phyloP scores from a whole-genome alignment of 257 asterid genomes.

The Penstemon barbatus region DNA sequence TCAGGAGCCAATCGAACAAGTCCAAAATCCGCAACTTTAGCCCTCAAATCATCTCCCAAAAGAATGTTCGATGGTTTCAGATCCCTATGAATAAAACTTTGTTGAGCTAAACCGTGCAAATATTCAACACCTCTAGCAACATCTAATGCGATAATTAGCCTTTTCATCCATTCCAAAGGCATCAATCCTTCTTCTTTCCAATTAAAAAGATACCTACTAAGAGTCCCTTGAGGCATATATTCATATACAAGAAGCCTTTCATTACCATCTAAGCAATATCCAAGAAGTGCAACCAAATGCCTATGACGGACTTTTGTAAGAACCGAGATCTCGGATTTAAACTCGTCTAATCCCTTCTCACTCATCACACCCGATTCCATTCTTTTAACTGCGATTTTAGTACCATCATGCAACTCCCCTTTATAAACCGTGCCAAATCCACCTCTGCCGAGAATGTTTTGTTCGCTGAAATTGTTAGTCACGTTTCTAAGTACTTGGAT shows the following conservation, averaged over 20 bases:
- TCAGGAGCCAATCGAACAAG: slow-evolving; percentile 38
- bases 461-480: slow-evolving; percentile 28
- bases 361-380: slow-evolving; percentile 35
- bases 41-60: slow-evolving; percentile 35
- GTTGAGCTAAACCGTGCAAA: slow-evolving; percentile 35
- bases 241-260: slow-evolving; percentile 38
- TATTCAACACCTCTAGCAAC: slow-evolving; percentile 39
- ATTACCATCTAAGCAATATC: slow-evolving; percentile 31
- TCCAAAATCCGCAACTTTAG: slow-evolving; percentile 41
- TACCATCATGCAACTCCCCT: slow-evolving; percentile 32
- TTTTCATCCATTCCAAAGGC: slow-evolving; percentile 34
- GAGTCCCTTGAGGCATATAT: slow-evolving; percentile 36
- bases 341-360: slow-evolving; percentile 31
- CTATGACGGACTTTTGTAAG: slow-evolving; percentile 38
- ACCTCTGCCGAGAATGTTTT: slow-evolving; percentile 32
- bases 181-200: slow-evolving; percentile 16
- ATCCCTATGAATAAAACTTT: slow-evolving; percentile 37
- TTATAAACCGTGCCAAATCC: slow-evolving; percentile 35
- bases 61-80: slow-evolving; percentile 35
- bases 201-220: slow-evolving; percentile 35
- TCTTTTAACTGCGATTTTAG: slow-evolving; percentile 36
- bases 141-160: slow-evolving; percentile 38
- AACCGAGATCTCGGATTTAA: slow-evolving; percentile 37
- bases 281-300: slow-evolving; percentile 39
- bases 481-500: slow-evolving; percentile 30